Evolutionary conservation across 2,329 filamentous ascomycete genomes (phyloP), one percentile per base, ranked within the genome.

Genomic region (Fusarium paranaense): DNA sequence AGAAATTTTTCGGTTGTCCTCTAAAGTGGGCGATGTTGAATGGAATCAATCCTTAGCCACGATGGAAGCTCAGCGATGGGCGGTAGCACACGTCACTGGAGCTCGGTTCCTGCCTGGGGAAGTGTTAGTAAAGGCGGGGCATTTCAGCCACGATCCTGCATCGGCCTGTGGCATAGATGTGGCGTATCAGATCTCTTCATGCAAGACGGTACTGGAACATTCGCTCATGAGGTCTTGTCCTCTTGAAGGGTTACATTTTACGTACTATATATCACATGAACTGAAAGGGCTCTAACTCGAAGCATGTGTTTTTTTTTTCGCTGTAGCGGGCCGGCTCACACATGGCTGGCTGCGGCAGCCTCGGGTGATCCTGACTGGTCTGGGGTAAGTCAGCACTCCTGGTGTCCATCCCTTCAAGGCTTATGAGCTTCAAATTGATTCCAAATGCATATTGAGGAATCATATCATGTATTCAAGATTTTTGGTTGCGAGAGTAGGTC

Each of bases 61-160:
- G 22, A 59, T 61, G 27, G 16, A 71, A 72, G 64, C 57, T 72
- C 60, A 65, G 25, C 62, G 64, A 66, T 20, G 59, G 67, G 68
- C 22, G 69, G 38, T 63, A 62, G 30, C 72, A 66, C 71, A 74
- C 72, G 72, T 75, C 72, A 74, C 72, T 74, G 62, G 54, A 63
- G 61, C 71, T 71, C 60, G 58, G 42, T 62, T 35, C 42, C 47
- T 74, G 71, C 71, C 67, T 74, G 45, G 67, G 42, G 45, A 54
- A 58, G 45, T 38, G 33, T 50, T 56, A 27, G 20, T 18, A 37
- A 57, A 64, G 57, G 71, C 62, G 65, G 72, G 72, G 72, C 56
- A 71, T 42, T 61, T 37, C 5, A 63, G 60, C 60, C 45, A 56
- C 60, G 25, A 32, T n/a, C 20, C 16, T 40, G 35, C 27, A 45